Conservation (phyloP, 2,329 filamentous ascomycete genomes). For the Delphinella strobiligena region DNA sequence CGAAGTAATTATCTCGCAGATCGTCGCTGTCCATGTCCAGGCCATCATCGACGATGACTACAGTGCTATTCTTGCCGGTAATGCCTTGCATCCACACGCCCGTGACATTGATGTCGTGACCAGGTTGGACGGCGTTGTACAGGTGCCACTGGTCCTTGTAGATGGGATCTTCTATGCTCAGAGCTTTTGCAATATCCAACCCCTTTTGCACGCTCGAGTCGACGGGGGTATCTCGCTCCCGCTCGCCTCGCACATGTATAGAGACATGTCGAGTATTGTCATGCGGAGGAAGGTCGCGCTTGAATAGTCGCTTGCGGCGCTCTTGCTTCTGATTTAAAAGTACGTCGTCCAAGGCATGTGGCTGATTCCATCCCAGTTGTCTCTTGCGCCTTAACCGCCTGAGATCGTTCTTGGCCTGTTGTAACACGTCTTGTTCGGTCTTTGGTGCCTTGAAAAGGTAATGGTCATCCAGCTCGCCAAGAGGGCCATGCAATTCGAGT, state of each 20-base stretch:
- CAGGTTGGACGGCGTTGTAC: slow-evolving; percentile 65
- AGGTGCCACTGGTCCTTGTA: slow-evolving; percentile 95
- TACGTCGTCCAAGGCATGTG: slow-evolving; percentile 58
- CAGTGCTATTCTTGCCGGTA: slow-evolving; percentile 77
- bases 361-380: slow-evolving; percentile 28
- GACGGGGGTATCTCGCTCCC: slow-evolving; percentile 11
- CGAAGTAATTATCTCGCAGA: slow-evolving; percentile 86
- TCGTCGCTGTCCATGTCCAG: slow-evolving; percentile 93
- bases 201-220: slow-evolving; percentile 45
- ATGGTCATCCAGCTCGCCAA: slow-evolving; percentile 68
- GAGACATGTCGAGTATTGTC: background rate
- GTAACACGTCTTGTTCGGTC: slow-evolving; percentile 41
- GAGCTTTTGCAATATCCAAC: slow-evolving; percentile 45
- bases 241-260: slow-evolving; percentile 7
- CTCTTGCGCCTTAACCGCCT: slow-evolving; percentile 52
- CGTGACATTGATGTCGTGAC: slow-evolving; percentile 94
- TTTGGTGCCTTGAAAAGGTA: slow-evolving; percentile 69
- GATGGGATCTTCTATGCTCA: slow-evolving; percentile 80
- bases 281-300: slow-evolving; percentile 36
- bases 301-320: slow-evolving; percentile 48
- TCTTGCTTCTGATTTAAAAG: slow-evolving; percentile 70
- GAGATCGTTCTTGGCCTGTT: slow-evolving; percentile 38
- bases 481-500: slow-evolving; percentile 65
- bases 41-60: slow-evolving; percentile 92
- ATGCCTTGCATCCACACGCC: slow-evolving; percentile 83